phyloP scores from a whole-genome alignment of 1,284 basidiomycete genomes.

The Volvariella surrecta region DNA sequence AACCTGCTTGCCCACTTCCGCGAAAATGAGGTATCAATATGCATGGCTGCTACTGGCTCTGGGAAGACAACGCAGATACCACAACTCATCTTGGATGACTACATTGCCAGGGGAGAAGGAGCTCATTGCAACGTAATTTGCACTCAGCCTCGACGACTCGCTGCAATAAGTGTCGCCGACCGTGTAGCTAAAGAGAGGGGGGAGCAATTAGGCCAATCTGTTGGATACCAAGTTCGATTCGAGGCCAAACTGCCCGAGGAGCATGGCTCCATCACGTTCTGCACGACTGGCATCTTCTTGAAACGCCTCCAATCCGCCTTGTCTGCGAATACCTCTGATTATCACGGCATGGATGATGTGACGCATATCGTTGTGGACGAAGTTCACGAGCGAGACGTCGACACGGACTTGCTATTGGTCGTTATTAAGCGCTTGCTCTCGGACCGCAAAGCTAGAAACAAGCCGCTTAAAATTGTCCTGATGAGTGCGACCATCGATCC shows the following conservation, averaged over 20 bases:
- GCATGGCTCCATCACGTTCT: constrained; percentile 87
- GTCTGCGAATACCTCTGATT: constrained; percentile 24
- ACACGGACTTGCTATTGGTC: constrained; percentile 88
- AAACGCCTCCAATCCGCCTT: constrained; percentile 82
- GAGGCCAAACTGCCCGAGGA: constrained; percentile 76
- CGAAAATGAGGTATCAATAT: constrained; percentile 82
- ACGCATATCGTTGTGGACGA: constrained; percentile 95
- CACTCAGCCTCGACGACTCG: constrained; percentile 89
- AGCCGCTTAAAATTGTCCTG: constrained; percentile 82
- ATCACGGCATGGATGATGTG: constrained; percentile 64
- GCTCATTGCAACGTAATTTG: constrained; percentile 88
- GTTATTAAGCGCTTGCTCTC: constrained; percentile 83
- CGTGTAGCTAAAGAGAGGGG: constrained; percentile 90
- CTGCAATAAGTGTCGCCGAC: constrained; percentile 89
- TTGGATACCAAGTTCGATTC: constrained; percentile 94
- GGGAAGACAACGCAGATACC: constrained; percentile 97
- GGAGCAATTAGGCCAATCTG: constrained; percentile 60
- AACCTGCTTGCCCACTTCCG: constrained; percentile 67
- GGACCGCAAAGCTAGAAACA: constrained; percentile 66
- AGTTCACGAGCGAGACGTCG: constrained; percentile 94
- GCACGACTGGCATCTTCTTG: constrained; percentile 90
- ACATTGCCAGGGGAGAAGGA: constrained; percentile 73
- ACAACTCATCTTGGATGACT: constrained; percentile 86
- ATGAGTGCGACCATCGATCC: constrained; percentile 98
- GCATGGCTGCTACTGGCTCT: constrained; percentile 93